Conservation (phyloP, 176 grass and related monocot genomes). For the Areca catechu region DNA sequence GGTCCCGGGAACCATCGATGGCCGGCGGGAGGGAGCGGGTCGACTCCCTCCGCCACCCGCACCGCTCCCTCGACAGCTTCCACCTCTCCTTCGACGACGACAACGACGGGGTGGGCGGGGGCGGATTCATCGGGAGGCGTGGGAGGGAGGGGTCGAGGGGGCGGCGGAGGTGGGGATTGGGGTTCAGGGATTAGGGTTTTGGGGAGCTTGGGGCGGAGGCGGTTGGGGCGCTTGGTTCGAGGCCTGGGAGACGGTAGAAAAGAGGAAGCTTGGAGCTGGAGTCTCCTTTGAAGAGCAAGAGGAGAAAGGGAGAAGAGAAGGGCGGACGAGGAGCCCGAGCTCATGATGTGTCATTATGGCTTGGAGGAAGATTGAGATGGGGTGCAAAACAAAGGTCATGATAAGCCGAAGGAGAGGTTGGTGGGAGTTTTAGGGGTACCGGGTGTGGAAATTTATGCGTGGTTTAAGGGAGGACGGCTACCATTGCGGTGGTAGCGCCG, state of each 20-base stretch:
- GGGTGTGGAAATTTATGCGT: too few relatives aligned
- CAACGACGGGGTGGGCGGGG: background rate
- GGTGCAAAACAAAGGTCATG: too few relatives aligned
- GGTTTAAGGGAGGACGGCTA: too few relatives aligned
- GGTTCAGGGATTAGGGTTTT: slow-evolving; percentile 5
- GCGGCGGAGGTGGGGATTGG: background rate
- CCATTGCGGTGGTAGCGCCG: too few relatives aligned
- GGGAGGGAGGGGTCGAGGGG: background rate
- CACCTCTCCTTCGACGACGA: slow-evolving; percentile 2
- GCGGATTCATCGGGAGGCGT: background rate
- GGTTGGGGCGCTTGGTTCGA: slow-evolving; percentile 28
- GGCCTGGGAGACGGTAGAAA: slow-evolving; percentile 4
- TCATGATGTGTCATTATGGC: too few relatives aligned
- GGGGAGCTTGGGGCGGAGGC: slow-evolving; percentile 20
- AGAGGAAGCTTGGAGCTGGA: background rate
- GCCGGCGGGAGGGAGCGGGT: slow-evolving; percentile 1
- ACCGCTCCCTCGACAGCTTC: slow-evolving; percentile 3
- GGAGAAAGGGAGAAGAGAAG: too few relatives aligned
- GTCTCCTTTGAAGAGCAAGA: too few relatives aligned
- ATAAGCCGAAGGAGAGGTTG: too few relatives aligned
- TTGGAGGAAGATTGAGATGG: too few relatives aligned
- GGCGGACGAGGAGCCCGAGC: too few relatives aligned
- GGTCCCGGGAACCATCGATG: background rate
- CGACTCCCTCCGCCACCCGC: slow-evolving; percentile 1
- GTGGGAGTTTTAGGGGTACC: too few relatives aligned